Evolutionary conservation across 345 rosid species (phyloP), one percentile per base, ranked within the genome.

Genomic region (Acer campestre): DNA sequence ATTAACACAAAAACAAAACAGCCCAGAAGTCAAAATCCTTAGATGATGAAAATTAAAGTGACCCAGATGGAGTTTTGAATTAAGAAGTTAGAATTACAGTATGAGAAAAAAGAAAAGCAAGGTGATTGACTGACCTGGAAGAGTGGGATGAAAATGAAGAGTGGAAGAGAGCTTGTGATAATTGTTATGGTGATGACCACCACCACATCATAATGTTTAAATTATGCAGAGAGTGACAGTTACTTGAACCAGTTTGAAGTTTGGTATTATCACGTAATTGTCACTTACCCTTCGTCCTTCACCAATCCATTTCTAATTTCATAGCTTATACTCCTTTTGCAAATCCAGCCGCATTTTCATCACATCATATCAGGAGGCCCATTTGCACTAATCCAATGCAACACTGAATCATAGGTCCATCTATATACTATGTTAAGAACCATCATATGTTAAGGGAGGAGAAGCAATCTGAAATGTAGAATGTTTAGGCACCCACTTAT

Each of bases 11-110:
- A 46, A 23, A 14, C 5, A 46, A 46, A 7, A 46, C 48, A 38
- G 20, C 83, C 85, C 85, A 75, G 78, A 77, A 79, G 46, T 67
- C 40, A 81, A 82, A 42, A 74, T 70, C 81, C 68, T 25, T 10
- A 51, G 20, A 79, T 44, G 4, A 77, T 16, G 9, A 75, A 72
- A 78, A 79, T 42, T 25, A 75, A 59, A 67, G n/a, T 4, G 49
- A 59, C 61, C 67, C 71, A 11, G n/a, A 69, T 11, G 6, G 3
- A 2, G 10, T 20, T 44, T 25, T 63, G 48, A 27, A 74, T 74
- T 23, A 40, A 44, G 35, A 73, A 38, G 20, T 10, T 35, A 73
- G 13, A 1, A 18, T 13, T 58, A 67, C 9, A 48, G 1, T 1
- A 63, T 23, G 27, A 44, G 72, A 10, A 69, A 17, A n/a, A 5